Evolutionary conservation across 345 rosid genomes (phyloP), one percentile per base, ranked within the genome.

Genomic region (Kandelia obovata): DNA sequence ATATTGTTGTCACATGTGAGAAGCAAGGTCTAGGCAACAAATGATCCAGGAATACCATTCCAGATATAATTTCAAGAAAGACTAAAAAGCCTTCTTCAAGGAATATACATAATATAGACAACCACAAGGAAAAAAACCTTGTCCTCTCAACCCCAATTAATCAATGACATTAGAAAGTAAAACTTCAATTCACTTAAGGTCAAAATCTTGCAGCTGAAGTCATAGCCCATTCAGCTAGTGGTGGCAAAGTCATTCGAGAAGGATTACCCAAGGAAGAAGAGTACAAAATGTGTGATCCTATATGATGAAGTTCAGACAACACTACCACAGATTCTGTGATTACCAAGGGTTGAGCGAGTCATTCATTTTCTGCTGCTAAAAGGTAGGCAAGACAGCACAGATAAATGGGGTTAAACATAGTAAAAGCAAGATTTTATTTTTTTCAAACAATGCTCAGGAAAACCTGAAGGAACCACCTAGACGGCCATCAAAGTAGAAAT

Each of bases 381-480:
- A 10, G 61, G 49, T 13, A 11, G 66, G 59, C 7, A 30, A 21
- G 35, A 43, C 66, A 70, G 67, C 7, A 60, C 46, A 34, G 47
- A 53, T 2, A 21, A 17, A 39, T 47, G 17, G 58, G 59, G 59
- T 27, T 26, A 23, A 23, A 8, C 17, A 23, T 9, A 10, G 30
- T 56, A 10, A 27, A 56, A 56, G 28, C 49, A 43, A 43, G 49
- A 43, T 43, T 11, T 39, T 55, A 6, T 21, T 56, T 68, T 70
- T 27, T 62, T 68, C 74, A 77, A 65, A 37, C 70, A 65, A 71
- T 74, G 75, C 75, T 78, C 66, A 75, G 77, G 78, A 53, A 75
- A 84, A 83, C 89, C 86, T 79, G 85, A 81, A 79, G 73, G 70
- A 69, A 71, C 66, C 84, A 82, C 83, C 62, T 77, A 88, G 75